phyloP scores from a whole-genome alignment of 2,329 filamentous ascomycete genomes.

The Thielaviopsis cerberus region DNA sequence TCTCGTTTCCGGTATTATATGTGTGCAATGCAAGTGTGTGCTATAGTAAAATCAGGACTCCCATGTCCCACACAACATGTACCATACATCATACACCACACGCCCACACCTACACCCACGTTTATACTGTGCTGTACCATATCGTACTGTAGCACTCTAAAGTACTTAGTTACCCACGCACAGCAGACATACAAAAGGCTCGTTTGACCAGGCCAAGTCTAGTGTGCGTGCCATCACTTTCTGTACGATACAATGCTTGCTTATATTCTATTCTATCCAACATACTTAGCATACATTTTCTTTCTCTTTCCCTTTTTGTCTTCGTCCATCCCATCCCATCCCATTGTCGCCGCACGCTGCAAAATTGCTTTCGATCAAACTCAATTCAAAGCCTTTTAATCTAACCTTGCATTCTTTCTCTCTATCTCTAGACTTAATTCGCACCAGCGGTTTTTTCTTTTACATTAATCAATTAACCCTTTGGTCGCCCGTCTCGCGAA shows the following conservation, averaged over 20 bases:
- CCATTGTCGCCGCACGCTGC: too few relatives aligned
- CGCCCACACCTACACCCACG: background rate
- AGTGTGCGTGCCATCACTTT: too few relatives aligned
- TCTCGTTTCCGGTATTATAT: background rate
- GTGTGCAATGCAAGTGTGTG: background rate
- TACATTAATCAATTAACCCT: background rate
- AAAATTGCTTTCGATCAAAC: background rate
- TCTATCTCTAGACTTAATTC: background rate
- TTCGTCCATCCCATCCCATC: too few relatives aligned
- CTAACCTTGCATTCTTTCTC: background rate
- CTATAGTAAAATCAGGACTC: background rate
- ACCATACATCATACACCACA: background rate
- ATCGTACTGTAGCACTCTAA: background rate
- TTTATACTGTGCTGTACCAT: background rate
- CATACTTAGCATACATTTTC: too few relatives aligned
- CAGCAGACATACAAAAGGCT: background rate
- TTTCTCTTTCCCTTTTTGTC: background rate
- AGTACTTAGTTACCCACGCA: background rate
- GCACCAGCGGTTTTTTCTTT: background rate
- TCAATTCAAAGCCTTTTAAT: background rate
- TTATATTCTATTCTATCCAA: too few relatives aligned
- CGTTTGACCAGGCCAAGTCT: too few relatives aligned
- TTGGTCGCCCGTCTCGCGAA: background rate
- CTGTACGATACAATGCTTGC: too few relatives aligned
- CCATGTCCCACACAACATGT: too few relatives aligned